A percentile compares a stretch with the other conserved stretches of the same genome.
Evolutionary conservation across 2,329 filamentous ascomycete genomes (phyloP).

Genomic region (Xylogone sp.): DNA sequence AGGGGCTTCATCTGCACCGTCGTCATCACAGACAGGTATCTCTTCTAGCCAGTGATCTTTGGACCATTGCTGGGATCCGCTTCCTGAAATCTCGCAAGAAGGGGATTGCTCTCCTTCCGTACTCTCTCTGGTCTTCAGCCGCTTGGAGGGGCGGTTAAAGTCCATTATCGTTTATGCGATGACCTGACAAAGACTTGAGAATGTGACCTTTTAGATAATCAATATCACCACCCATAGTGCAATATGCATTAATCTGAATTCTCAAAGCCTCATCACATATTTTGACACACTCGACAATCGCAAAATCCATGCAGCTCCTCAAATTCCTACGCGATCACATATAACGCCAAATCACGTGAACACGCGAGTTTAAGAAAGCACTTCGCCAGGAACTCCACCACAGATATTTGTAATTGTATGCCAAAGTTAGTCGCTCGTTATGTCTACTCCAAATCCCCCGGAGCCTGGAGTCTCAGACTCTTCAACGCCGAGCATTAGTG

Average conservation of each 20-base stretch:
- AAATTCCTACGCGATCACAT: too few relatives aligned
- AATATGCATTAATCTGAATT: neutral
- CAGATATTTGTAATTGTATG: neutral
- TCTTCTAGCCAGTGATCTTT: slow-evolving; percentile 19
- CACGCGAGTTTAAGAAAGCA: neutral
- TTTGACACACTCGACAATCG: too few relatives aligned
- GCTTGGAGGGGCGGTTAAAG: slow-evolving; percentile 20
- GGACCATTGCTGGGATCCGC: slow-evolving; percentile 4
- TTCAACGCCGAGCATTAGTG: slow-evolving; percentile 15
- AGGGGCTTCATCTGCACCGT: slow-evolving; percentile 25
- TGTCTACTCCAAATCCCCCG: slow-evolving; percentile 15
- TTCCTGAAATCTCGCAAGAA: slow-evolving; percentile 21
- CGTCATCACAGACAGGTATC: slow-evolving; percentile 34
- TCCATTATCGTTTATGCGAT: slow-evolving; percentile 17
- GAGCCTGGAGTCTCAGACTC: slow-evolving; percentile 8
- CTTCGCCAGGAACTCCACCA: slow-evolving; percentile 2
- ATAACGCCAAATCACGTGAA: neutral
- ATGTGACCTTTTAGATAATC: slow-evolving; percentile 12
- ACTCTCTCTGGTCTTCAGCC: slow-evolving; percentile 23
- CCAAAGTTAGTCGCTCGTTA: slow-evolving; percentile 2
- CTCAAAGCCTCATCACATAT: neutral
- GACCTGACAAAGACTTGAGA: slow-evolving; percentile 20
- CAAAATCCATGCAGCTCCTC: too few relatives aligned
- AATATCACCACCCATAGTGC: neutral
- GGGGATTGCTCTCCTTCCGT: slow-evolving; percentile 16